phyloP scores from a whole-genome alignment of 208 protist species.

The Phytomonas sp. region DNA sequence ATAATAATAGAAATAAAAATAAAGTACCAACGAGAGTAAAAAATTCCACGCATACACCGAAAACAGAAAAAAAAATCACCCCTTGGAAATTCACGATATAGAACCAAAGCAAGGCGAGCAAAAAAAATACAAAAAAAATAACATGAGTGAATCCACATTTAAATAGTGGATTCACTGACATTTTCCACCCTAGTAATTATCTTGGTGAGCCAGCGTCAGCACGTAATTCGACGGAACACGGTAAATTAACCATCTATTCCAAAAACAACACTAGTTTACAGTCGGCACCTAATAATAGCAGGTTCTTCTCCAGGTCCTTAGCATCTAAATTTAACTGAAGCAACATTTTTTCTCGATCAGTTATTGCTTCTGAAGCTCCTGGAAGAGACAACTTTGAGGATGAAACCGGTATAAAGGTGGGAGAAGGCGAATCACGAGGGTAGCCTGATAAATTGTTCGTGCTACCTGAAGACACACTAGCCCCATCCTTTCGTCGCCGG shows the following conservation, averaged over 20 bases:
- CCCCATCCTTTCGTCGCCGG: slow-evolving; percentile 49
- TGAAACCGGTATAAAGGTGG: neutral
- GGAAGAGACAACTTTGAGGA: slow-evolving; percentile 8
- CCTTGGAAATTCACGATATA: neutral
- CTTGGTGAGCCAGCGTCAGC: neutral
- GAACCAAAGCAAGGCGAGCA: neutral
- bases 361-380: slow-evolving; percentile 45
- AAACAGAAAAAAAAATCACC: neutral
- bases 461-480: slow-evolving; percentile 4
- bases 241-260: neutral
- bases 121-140: neutral
- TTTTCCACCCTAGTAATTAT: neutral
- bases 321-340: slow-evolving; percentile 80
- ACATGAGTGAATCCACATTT: neutral
- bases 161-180: neutral
- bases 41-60: neutral
- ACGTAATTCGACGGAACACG: neutral
- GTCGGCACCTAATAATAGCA: slow-evolving; percentile 10
- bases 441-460: slow-evolving; percentile 9
- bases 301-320: slow-evolving; percentile 22
- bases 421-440: neutral
- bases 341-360: slow-evolving; percentile 83
- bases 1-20: neutral
- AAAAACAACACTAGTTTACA: neutral
- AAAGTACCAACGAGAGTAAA: neutral